Percentiles rank a stretch among this genome's conserved stretches.
These are phyloP conservation scores for Melampsora larici-populina DNA, from an alignment of 1,284 basidiomycete genomes.

Conservation along the genomic window DNA sequence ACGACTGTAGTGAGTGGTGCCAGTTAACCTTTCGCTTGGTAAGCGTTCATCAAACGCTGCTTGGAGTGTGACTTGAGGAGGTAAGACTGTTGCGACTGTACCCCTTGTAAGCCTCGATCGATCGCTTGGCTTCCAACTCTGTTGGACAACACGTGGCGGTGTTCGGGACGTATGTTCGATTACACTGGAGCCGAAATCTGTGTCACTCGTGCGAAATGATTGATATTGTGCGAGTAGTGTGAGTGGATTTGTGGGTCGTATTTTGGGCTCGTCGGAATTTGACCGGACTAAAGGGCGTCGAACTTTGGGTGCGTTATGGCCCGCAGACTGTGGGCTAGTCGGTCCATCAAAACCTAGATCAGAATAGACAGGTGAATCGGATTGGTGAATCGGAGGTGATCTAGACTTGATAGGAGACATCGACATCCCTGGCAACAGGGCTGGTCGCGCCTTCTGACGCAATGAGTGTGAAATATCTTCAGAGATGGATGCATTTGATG, in stretches of 20 bases:
- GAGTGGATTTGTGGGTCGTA: background rate
- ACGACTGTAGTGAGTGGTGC: constrained; percentile 23
- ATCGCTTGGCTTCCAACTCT: background rate
- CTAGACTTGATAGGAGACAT: background rate
- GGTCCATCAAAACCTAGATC: background rate
- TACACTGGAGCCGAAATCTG: background rate
- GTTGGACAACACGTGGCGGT: background rate
- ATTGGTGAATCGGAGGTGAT: background rate
- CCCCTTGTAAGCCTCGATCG: background rate
- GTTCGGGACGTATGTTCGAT: background rate
- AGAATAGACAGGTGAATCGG: background rate
- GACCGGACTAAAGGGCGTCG: constrained; percentile 3
- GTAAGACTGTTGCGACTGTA: constrained; percentile 4
- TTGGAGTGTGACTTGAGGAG: constrained; percentile 38
- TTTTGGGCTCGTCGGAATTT: background rate
- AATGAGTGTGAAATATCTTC: background rate
- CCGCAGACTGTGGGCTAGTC: background rate
- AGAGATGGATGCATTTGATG: background rate
- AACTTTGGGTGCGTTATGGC: background rate
- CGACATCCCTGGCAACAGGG: background rate
- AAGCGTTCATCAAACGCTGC: constrained; percentile 36
- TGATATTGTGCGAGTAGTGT: constrained; percentile 6
- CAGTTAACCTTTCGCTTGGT: constrained; percentile 28
- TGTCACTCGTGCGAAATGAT: constrained; percentile 3
- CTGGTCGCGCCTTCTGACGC: background rate